Percentiles rank a stretch among this genome's conserved stretches.
These are phyloP conservation scores for Termitomyces eurrhizus DNA, from an alignment of 768 basidiomycete species.

Conservation along the genomic window DNA sequence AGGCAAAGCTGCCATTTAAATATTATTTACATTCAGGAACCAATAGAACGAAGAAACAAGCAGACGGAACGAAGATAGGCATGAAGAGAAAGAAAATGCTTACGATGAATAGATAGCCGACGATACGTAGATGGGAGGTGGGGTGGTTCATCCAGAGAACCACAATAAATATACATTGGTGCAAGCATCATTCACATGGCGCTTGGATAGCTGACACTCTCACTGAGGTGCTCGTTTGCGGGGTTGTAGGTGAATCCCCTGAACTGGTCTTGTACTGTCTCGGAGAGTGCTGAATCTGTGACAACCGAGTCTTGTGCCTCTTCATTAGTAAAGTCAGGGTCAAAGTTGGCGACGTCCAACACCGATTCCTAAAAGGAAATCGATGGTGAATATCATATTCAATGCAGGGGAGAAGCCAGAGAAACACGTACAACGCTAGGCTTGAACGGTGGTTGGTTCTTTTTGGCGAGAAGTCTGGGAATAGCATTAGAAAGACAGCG, in stretches of 20 bases:
- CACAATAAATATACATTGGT: conserved; percentile 2
- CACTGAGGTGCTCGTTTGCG: conserved; percentile 78
- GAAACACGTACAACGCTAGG: conserved; percentile 76
- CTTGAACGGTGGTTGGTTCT: conserved; percentile 97
- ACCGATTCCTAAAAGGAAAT: conserved; percentile 65
- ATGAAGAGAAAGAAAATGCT: background rate
- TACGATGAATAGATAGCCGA: background rate
- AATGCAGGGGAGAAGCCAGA: background rate
- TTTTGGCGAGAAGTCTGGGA: conserved; percentile 76
- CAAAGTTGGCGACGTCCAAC: conserved; percentile 94
- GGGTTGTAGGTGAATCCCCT: conserved; percentile 87
- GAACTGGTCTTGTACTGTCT: conserved; percentile 98
- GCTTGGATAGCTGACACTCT: conserved; percentile 69
- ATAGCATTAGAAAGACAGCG: background rate
- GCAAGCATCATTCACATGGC: conserved; percentile 23
- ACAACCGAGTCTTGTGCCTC: conserved; percentile 95
- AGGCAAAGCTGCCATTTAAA: conserved; percentile 5
- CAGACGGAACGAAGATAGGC: background rate
- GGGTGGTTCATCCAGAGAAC: background rate
- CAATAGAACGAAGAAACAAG: background rate
- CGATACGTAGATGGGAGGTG: background rate
- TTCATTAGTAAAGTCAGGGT: conserved; percentile 95
- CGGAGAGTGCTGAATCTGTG: conserved; percentile 85
- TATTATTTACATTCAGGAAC: background rate
- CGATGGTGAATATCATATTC: background rate